Base-by-base conservation (phyloP, 495 filamentous ascomycete species). In the Aspergillus campestris region DNA sequence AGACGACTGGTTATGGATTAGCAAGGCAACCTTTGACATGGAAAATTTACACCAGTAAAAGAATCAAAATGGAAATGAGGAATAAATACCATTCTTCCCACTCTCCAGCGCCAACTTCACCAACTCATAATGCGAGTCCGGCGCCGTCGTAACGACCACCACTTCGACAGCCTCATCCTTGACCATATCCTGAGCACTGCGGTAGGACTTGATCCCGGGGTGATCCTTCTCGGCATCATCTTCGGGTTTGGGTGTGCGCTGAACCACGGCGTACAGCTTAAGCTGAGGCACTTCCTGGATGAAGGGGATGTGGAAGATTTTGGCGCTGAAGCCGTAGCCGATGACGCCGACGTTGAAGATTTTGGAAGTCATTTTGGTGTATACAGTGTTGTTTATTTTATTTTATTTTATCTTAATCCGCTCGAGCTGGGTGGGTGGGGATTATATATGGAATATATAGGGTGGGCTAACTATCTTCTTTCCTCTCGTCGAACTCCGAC, bases 251-350 rank as follows among this genome's bases (percentile, higher is more conserved):
- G 78, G 78, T n/a, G 58, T 74, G 52, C 89, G 84, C 67, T 95
- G 89, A 32, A 92, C 80, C 51, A 95, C 78, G 44, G 84, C 79
- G 53, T 90, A 78, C 35, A 94, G 77, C 11, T 74, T 79, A 50
- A 92, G 71, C 31, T 76, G 66, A 18, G 83, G 70, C 1, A 82
- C 77, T 18, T 72, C 69, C 33, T 67, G 64, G 59, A 95, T 82
- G 65, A 92, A 85, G 46, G 89, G 89, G 62, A 95, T 91, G 66
- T 94, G 89, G 70, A 94, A 94, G 65, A 83, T 66, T 55, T 91
- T 91, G 52, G 89, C 87, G 35, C 88, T 90, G 66, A 90, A 69
- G 58, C 88, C 81, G 59, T 83, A 84, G 50, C 81, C 81, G 48
- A 84, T 66, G 38, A 84, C 54, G 44, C 71, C 77, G 50, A 79